Percentiles rank a stretch among this genome's conserved stretches.
Conservation (phyloP, 495 filamentous ascomycete species). For the Hypomontagnella submonticulosa region DNA sequence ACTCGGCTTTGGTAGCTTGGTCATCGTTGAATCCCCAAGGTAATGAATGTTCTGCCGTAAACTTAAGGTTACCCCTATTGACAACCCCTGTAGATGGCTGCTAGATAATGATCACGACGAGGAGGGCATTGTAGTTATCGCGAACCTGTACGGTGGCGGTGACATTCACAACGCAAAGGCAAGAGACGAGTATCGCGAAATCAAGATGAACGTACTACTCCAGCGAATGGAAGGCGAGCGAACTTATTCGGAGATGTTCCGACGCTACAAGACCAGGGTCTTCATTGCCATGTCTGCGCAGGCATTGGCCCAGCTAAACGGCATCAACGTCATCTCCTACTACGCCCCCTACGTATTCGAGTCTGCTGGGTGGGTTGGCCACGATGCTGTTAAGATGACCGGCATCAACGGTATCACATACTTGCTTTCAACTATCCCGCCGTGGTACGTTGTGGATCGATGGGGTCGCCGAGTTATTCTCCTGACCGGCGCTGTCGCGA, state of each 20-base stretch:
- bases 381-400: constrained; percentile 94
- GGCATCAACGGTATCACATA: constrained; percentile 96
- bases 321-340: constrained; percentile 99
- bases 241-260: constrained; percentile 94
- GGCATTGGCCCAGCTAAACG: constrained; percentile 93
- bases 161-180: constrained; percentile 93
- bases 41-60: constrained; percentile 56
- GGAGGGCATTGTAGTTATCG: constrained; percentile 97
- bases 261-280: constrained; percentile 87
- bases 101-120: constrained; percentile 98
- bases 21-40: constrained; percentile 97
- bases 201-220: constrained; percentile 96
- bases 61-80: constrained; percentile 26
- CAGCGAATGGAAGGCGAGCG: constrained; percentile 94
- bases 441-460: constrained; percentile 95
- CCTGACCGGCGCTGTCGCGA: constrained; percentile 88
- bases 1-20: constrained; percentile 82
- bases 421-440: constrained; percentile 88
- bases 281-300: constrained; percentile 99
- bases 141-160: constrained; percentile 94
- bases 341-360: constrained; percentile 98
- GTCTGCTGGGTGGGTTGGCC: constrained; percentile 91
- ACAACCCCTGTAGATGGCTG: constrained; percentile 76
- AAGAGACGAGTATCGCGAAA: constrained; percentile 94
- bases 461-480: constrained; percentile 93